phyloP scores from a whole-genome alignment of 1,284 basidiomycete genomes.

The Blastosporella zonata region DNA sequence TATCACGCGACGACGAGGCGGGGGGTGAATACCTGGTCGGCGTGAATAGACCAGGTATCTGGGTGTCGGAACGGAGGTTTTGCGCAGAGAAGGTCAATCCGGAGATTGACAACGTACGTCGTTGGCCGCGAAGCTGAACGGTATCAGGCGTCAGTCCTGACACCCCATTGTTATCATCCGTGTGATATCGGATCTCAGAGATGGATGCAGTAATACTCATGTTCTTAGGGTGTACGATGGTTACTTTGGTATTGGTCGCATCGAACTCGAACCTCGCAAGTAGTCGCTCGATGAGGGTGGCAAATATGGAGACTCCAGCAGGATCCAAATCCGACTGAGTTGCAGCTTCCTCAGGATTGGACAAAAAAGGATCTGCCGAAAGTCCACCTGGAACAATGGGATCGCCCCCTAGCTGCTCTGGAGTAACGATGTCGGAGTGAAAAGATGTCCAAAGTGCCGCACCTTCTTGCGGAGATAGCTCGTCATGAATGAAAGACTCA shows the following conservation, averaged over 20 bases:
- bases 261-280: constrained; percentile 81
- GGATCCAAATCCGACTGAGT: constrained; percentile 52
- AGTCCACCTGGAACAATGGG: constrained; percentile 63
- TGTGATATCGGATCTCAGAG: constrained; percentile 56
- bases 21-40: constrained; percentile 3
- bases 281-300: constrained; percentile 79
- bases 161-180: constrained; percentile 27
- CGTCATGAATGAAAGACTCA: constrained; percentile 82
- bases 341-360: constrained; percentile 38
- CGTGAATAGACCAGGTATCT: background rate
- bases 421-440: constrained; percentile 37
- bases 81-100: constrained; percentile 34
- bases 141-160: constrained; percentile 6
- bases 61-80: constrained; percentile 14
- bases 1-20: background rate
- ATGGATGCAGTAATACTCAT: constrained; percentile 61
- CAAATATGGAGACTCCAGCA: constrained; percentile 78
- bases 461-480: constrained; percentile 72
- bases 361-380: constrained; percentile 53
- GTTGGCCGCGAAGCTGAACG: constrained; percentile 29
- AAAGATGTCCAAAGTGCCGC: constrained; percentile 71
- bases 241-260: constrained; percentile 65
- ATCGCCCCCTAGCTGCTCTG: constrained; percentile 30
- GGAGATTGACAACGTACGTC: constrained; percentile 46
- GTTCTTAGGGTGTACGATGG: constrained; percentile 58